A percentile compares a stretch with the other conserved stretches of the same genome.
Evolutionary conservation across 2,329 filamentous ascomycete genomes (phyloP).

Genomic region (Fragosphaeria purpurea): DNA sequence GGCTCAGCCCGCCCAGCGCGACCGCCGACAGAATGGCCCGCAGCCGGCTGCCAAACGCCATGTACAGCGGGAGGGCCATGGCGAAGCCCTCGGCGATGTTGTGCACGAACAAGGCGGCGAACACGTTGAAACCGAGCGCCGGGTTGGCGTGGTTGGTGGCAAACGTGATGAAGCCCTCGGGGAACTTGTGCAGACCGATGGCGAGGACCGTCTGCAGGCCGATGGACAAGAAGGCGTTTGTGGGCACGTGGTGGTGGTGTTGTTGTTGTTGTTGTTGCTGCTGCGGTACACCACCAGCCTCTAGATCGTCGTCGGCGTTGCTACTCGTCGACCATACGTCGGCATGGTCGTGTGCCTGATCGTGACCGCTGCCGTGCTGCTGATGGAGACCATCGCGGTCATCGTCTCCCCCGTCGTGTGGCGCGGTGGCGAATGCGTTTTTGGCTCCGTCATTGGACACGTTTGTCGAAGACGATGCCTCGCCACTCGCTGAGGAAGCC

Average conservation of each 20-base stretch:
- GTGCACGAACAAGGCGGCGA: constrained; percentile 92
- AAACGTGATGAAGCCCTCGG: constrained; percentile 81
- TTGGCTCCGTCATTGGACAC: constrained; percentile 16
- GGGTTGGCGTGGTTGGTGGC: constrained; percentile 96
- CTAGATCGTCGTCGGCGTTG: constrained; percentile 9
- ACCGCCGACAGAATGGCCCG: constrained; percentile 80
- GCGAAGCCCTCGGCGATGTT: constrained; percentile 97
- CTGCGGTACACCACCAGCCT: constrained; percentile 3
- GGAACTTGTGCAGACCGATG: constrained; percentile 92
- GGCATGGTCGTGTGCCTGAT: constrained; percentile 1
- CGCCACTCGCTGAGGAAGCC: not conserved
- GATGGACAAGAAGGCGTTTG: constrained; percentile 87
- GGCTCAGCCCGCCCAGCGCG: constrained; percentile 73
- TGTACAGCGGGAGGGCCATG: constrained; percentile 83
- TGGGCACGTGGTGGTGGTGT: constrained; percentile 91
- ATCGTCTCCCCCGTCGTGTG: too few species aligned
- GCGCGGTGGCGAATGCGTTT: not conserved
- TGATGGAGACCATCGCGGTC: not conserved
- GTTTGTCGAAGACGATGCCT: not conserved
- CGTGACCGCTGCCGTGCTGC: constrained; percentile 5
- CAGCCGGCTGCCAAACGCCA: constrained; percentile 70
- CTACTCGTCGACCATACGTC: constrained; percentile 7
- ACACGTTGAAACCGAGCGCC: constrained; percentile 77
- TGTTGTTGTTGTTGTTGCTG: constrained; percentile 21
- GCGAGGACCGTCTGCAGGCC: constrained; percentile 94